A percentile compares a stretch with the other conserved stretches of the same genome.
Conservation (phyloP, 768 basidiomycete species). For the Hypsizygus marmoreus region DNA sequence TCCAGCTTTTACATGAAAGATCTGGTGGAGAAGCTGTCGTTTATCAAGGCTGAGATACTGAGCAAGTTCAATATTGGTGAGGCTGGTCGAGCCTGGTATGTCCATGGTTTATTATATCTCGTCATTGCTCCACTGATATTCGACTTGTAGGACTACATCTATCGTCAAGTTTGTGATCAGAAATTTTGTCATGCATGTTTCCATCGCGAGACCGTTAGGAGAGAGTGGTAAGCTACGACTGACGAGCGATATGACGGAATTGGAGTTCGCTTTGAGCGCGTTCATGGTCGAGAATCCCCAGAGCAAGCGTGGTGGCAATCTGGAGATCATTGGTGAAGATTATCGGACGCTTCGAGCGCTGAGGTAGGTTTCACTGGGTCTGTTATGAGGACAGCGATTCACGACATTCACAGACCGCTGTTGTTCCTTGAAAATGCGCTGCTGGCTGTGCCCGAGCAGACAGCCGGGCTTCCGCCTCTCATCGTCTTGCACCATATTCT, state of each 20-base stretch:
- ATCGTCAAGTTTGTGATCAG: constrained; percentile 81
- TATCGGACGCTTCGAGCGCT: constrained; percentile 85
- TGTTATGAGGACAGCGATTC: constrained; percentile 4
- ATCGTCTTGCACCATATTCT: constrained; percentile 91
- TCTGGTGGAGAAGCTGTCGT: constrained; percentile 82
- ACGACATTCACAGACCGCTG: constrained; percentile 59
- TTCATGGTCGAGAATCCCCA: constrained; percentile 65
- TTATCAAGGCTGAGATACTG: constrained; percentile 79
- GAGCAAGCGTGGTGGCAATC: constrained; percentile 60
- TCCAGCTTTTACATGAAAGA: constrained; percentile 91
- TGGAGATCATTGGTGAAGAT: constrained; percentile 83
- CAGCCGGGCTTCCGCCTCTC: constrained; percentile 79
- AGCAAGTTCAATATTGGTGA: constrained; percentile 73
- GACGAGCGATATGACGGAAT: constrained; percentile 93
- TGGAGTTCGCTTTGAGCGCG: constrained; percentile 89
- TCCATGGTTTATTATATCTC: constrained; percentile 1
- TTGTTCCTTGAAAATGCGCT: constrained; percentile 84
- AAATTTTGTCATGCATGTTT: constrained; percentile 91
- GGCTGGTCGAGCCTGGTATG: constrained; percentile 71
- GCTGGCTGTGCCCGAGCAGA: constrained; percentile 66
- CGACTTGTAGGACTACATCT: constrained; percentile 55
- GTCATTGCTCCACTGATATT: neutral
- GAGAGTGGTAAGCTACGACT: constrained; percentile 94
- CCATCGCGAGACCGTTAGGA: constrained; percentile 86
- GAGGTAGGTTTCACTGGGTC: constrained; percentile 52